Evolutionary conservation across 2,329 filamentous ascomycete species (phyloP), one percentile per base, ranked within the genome.

Genomic region (Metarhizium rileyi): DNA sequence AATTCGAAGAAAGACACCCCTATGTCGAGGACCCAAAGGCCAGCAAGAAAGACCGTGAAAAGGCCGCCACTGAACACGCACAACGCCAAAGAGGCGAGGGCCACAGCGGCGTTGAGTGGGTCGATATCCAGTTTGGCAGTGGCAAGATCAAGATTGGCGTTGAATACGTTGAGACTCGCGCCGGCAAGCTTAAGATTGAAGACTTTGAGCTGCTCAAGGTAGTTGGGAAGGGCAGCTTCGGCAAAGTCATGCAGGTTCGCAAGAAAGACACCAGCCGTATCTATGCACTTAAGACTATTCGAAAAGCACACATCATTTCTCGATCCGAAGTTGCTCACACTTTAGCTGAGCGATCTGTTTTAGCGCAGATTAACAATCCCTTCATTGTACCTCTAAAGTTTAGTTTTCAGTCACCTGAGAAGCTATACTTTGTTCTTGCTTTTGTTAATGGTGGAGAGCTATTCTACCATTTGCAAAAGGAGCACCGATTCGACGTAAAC

Each of bases 301-400:
- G 91, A 63, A 98, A 98, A 72, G 90, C 91, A 51, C 91, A 98
- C 71, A 98, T 98, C 70, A 98, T 98, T 66, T 97, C 91, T 30
- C 83, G 93, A 52, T 97, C 93, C 44, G 93, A 98, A 76, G 93
- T 98, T 38, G 89, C 90, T 30, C 93, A 98, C 65, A 98, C 93
- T 4, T 78, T 98, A 36, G 93, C 93, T 22, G 93, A 98, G 71
- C 82, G 93, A 64, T 97, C 91, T n/a, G 93, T 98, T 48, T 81
- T 98, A 59, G 90, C 93, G 10, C 93, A 98, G 76, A 98, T 98
- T 74, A 97, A 98, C 81, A 98, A 96, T 61, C 93, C 93, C 5
- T 98, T 98, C 71, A 98, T 98, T 62, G 93, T 97, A 8, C 93
- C 93, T 2, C 80, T 98, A 61, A 98, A 98, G 68, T 98, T 98